These are phyloP conservation scores for Cryptococcus deneoformans DNA, from an alignment of 1,284 basidiomycete species.

Conservation along the genomic window DNA sequence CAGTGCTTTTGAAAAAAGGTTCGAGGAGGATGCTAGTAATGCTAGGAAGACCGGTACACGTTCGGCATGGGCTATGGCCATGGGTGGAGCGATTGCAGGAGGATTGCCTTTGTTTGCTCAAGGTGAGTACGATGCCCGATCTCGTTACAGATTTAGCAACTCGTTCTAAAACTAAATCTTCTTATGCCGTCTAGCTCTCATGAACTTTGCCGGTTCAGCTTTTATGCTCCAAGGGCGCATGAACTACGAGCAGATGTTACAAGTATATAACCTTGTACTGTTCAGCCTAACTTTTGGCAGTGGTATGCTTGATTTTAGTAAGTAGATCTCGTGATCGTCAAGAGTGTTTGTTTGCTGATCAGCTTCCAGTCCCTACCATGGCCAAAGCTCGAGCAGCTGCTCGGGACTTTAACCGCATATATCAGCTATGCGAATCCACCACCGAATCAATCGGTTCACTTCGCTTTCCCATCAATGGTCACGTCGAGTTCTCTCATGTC, in stretches of 20 bases:
- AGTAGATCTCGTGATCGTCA: conserved; percentile 43
- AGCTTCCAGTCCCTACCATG: conserved; percentile 65
- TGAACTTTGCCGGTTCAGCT: conserved; percentile 85
- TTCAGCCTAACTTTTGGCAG: conserved; percentile 91
- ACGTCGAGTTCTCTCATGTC: conserved; percentile 67
- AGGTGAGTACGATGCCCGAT: conserved; percentile 32
- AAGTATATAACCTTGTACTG: conserved; percentile 86
- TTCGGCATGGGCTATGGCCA: conserved; percentile 78
- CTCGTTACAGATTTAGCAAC: background rate
- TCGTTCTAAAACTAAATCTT: background rate
- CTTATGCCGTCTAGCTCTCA: conserved; percentile 57
- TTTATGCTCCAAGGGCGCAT: conserved; percentile 79
- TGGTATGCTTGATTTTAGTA: conserved; percentile 83
- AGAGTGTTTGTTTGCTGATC: conserved; percentile 2
- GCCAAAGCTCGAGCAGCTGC: conserved; percentile 77
- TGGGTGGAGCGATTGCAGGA: conserved; percentile 74
- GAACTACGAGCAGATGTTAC: conserved; percentile 80
- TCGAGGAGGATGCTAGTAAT: conserved; percentile 59
- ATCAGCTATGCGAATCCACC: conserved; percentile 58
- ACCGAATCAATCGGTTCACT: conserved; percentile 64
- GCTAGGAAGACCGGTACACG: conserved; percentile 68
- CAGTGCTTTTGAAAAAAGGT: conserved; percentile 65
- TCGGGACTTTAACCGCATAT: conserved; percentile 67
- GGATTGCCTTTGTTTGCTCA: conserved; percentile 83
- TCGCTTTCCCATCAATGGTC: conserved; percentile 63